Evolutionary conservation across 306 rosid genomes (phyloP), one percentile per base, ranked within the genome.

Genomic region (Cucumis melo): DNA sequence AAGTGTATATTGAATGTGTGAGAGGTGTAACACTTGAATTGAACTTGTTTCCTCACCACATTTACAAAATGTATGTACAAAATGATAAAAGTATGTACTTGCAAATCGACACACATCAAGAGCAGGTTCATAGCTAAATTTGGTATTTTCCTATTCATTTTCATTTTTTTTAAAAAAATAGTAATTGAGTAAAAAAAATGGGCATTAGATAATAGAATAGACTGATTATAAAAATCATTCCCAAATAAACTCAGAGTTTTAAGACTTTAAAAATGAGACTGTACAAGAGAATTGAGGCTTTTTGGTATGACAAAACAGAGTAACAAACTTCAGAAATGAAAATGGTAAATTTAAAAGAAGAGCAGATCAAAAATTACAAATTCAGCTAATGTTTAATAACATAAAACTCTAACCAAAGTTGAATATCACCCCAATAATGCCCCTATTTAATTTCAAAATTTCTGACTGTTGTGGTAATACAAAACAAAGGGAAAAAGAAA

Each of bases 401-500:
- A 71, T 48, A 71, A 70, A 24, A 20, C 20, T 21, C 41, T 71
- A 15, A 21, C 15, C 57, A 44, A 44, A 68, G 75, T 21, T 68
- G 56, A 46, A 46, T 2, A 24, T 13, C 59, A 71, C 8, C 76
- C 41, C 76, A 48, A 21, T 12, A 11, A 71, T 24, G 76, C 42
- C 76, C 76, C 75, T 71, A 71, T 71, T 23, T 46, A 27, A 68
- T 71, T 15, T 71, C 76, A 73, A 73, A 73, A 73, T 73, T 73
- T 73, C 76, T 73, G 13, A 73, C 61, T 73, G 34, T 29, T 29
- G 16, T 51, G 15, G 61, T 29, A 53, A 73, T 51, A 71, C 39
- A 71, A 71, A 71, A 16, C 76, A 24, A 41, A 3, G 29, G 2
- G 29, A 27, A 27, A 27, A 27, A 27, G 29, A 27, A 27, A 27